These are phyloP conservation scores for Lasiodiplodia citricola DNA, from an alignment of 2,329 filamentous ascomycete genomes.

Conservation along the genomic window DNA sequence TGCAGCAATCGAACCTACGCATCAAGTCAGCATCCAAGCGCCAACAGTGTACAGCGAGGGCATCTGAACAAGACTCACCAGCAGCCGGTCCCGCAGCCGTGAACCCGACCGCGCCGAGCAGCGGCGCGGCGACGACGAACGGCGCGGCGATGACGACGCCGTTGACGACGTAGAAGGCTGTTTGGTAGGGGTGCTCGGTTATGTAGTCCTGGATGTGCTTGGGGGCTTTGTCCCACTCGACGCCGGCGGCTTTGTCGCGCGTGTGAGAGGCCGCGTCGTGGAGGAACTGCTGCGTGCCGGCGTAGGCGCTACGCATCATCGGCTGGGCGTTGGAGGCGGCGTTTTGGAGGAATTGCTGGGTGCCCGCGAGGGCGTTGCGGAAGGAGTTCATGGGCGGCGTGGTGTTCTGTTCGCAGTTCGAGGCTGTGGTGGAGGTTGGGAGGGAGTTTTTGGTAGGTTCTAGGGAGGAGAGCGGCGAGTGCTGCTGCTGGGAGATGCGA, in stretches of 20 bases:
- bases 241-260: neutral
- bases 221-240: constrained; percentile 2
- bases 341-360: too few relatives aligned
- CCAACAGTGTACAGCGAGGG: neutral
- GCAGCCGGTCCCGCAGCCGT: constrained; percentile 32
- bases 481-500: too few relatives aligned
- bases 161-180: constrained; percentile 33
- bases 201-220: constrained; percentile 23
- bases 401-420: too few relatives aligned
- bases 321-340: too few relatives aligned
- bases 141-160: constrained; percentile 34
- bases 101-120: constrained; percentile 35
- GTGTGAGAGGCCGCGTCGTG: neutral
- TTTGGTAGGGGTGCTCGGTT: constrained; percentile 35
- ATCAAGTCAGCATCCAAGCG: too few relatives aligned
- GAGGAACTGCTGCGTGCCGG: neutral
- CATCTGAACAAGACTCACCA: constrained; percentile 27
- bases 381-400: too few relatives aligned
- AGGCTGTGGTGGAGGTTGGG: too few relatives aligned
- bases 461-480: too few relatives aligned
- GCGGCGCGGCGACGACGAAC: constrained; percentile 32
- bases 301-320: neutral
- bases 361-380: too few relatives aligned
- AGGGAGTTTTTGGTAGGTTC: too few relatives aligned
- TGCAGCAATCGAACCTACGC: constrained; percentile 34